These are phyloP conservation scores for Podospora anserina DNA, from an alignment of 495 filamentous ascomycete species.

Conservation along the genomic window DNA sequence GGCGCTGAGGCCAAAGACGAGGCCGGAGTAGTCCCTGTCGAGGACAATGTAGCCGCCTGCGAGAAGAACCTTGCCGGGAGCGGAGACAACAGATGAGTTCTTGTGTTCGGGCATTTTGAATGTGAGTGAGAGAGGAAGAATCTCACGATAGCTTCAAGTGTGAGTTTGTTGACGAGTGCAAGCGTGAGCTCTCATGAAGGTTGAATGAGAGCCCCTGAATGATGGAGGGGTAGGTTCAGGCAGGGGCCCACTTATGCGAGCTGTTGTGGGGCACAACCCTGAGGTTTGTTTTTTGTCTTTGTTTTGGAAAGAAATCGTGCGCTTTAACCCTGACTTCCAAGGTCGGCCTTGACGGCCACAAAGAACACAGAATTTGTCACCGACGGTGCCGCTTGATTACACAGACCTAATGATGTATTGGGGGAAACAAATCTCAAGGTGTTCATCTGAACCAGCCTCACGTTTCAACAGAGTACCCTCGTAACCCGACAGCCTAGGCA, in stretches of 20 bases:
- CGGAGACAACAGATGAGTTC: constrained; percentile 52
- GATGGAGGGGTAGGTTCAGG: background rate
- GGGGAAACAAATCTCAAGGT: too few relatives aligned
- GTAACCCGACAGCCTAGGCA: too few relatives aligned
- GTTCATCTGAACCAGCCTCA: too few relatives aligned
- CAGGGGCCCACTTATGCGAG: background rate
- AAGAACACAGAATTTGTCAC: too few relatives aligned
- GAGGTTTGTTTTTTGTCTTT: background rate
- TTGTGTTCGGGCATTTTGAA: constrained; percentile 13
- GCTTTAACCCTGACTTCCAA: background rate
- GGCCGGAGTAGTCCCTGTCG: constrained; percentile 79
- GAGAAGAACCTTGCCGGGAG: constrained; percentile 92
- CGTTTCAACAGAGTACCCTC: too few relatives aligned
- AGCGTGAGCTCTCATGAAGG: background rate
- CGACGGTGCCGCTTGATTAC: too few relatives aligned
- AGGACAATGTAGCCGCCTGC: constrained; percentile 94
- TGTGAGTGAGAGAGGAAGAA: background rate
- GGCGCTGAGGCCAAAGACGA: constrained; percentile 92
- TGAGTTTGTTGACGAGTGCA: background rate
- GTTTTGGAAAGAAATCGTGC: background rate
- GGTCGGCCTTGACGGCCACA: too few relatives aligned
- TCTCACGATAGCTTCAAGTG: background rate
- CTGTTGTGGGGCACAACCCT: background rate
- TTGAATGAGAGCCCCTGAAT: background rate
- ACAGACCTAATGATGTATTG: too few relatives aligned